These are phyloP conservation scores for Agrocybe pediades DNA, from an alignment of 768 basidiomycete genomes.

Conservation along the genomic window DNA sequence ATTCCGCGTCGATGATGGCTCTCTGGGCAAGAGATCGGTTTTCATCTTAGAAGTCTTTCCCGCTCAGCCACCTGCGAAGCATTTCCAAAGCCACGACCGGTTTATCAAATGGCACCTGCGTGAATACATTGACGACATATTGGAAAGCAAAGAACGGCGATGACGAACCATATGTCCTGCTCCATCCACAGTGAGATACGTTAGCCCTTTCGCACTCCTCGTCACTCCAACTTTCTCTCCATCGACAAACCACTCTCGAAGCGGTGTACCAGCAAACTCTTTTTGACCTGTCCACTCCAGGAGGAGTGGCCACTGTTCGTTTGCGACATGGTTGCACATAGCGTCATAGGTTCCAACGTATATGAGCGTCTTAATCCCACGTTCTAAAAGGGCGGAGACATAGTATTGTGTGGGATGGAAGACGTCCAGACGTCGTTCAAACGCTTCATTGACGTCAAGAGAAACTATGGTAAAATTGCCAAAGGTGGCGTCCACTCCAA, in stretches of 20 bases:
- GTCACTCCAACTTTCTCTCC: constrained; percentile 39
- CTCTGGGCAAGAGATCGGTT: too few relatives aligned
- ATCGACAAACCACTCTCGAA: constrained; percentile 60
- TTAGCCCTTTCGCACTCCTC: constrained; percentile 48
- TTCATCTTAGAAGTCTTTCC: constrained; percentile 3
- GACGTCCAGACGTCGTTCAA: constrained; percentile 44
- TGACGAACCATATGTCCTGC: constrained; percentile 69
- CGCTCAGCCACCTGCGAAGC: constrained; percentile 12
- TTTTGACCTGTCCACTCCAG: constrained; percentile 70
- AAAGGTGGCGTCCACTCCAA: constrained; percentile 60
- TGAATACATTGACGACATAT: not conserved
- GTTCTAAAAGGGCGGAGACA: constrained; percentile 69
- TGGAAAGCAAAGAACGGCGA: not conserved
- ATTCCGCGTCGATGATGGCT: too few relatives aligned
- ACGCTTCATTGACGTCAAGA: constrained; percentile 45
- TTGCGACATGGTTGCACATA: constrained; percentile 79
- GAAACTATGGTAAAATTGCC: constrained; percentile 34
- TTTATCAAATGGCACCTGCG: constrained; percentile 14
- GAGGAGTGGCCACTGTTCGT: constrained; percentile 65
- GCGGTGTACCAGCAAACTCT: constrained; percentile 37
- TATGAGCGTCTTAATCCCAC: constrained; percentile 67
- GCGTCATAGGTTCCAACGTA: constrained; percentile 73
- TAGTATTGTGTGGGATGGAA: constrained; percentile 50
- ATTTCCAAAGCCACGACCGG: constrained; percentile 13
- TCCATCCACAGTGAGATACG: constrained; percentile 61